A percentile compares a stretch with the other conserved stretches of the same genome.
These are phyloP conservation scores for Psilocybe cyanescens DNA, from an alignment of 768 basidiomycete genomes.

Conservation along the genomic window DNA sequence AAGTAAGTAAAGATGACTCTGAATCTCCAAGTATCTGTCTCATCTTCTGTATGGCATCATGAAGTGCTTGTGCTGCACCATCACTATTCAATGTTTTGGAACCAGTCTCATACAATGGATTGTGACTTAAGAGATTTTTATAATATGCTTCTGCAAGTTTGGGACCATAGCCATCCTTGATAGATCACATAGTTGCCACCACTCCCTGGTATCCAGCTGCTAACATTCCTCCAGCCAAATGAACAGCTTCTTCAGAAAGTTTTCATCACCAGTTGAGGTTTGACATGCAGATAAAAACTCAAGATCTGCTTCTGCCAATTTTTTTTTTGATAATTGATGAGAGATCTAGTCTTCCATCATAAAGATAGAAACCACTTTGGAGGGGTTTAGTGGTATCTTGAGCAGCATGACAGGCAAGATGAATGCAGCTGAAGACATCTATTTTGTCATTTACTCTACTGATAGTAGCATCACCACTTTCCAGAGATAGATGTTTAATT, in stretches of 20 bases:
- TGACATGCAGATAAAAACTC: conserved; percentile 15
- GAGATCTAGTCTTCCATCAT: conserved; percentile 3
- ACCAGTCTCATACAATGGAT: too few species aligned
- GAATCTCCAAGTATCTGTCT: neutral
- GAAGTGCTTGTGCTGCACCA: too few species aligned
- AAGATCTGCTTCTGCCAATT: neutral
- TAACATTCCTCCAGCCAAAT: conserved; percentile 18
- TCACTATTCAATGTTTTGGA: too few species aligned
- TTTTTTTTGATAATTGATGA: neutral
- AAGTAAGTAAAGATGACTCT: neutral
- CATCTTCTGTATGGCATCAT: too few species aligned
- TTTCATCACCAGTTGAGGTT: neutral
- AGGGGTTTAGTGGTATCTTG: conserved; percentile 7
- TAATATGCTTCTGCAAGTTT: neutral
- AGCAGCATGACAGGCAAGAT: conserved; percentile 11
- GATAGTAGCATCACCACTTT: neutral
- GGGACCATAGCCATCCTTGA: conserved; percentile 10
- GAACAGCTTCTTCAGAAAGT: conserved; percentile 14
- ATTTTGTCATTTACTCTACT: neutral
- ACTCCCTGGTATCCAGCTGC: conserved; percentile 15
- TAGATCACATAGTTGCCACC: conserved; percentile 20
- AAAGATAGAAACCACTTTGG: conserved; percentile 5
- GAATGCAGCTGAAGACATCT: neutral
- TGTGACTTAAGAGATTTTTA: neutral
- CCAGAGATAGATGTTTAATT: neutral